These are phyloP conservation scores for Exserohilum turcica DNA, from an alignment of 2,329 filamentous ascomycete species.

Conservation along the genomic window DNA sequence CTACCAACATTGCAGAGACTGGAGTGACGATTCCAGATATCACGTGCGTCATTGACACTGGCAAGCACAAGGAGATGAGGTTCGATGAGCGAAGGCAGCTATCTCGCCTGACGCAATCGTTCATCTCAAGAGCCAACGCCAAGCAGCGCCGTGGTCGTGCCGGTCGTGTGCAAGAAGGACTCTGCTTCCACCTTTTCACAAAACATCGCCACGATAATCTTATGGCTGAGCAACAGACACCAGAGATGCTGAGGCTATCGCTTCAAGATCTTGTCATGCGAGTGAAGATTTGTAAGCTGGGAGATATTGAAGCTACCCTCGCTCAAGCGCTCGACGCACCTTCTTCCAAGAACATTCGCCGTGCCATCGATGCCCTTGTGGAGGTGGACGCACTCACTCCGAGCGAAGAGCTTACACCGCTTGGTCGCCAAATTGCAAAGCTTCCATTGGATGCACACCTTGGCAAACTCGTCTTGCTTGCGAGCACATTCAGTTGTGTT, in stretches of 20 bases:
- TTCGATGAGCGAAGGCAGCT: slow-evolving; percentile 93
- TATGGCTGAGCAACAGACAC: slow-evolving; percentile 91
- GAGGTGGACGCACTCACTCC: slow-evolving; percentile 88
- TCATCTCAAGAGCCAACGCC: slow-evolving; percentile 93
- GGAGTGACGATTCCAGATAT: slow-evolving; percentile 98
- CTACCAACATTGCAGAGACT: slow-evolving; percentile 97
- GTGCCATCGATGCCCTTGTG: slow-evolving; percentile 88
- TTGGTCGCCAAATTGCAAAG: slow-evolving; percentile 85
- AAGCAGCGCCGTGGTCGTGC: slow-evolving; percentile 93
- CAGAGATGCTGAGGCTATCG: slow-evolving; percentile 92
- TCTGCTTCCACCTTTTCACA: slow-evolving; percentile 96
- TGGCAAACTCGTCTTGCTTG: slow-evolving; percentile 88
- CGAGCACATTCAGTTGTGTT: slow-evolving; percentile 84
- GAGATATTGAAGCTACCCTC: slow-evolving; percentile 88
- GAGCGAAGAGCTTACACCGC: slow-evolving; percentile 80
- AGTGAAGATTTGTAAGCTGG: slow-evolving; percentile 96
- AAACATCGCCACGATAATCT: slow-evolving; percentile 81
- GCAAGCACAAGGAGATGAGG: slow-evolving; percentile 96
- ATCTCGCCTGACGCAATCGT: slow-evolving; percentile 88
- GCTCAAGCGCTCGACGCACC: slow-evolving; percentile 88
- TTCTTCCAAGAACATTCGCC: slow-evolving; percentile 86
- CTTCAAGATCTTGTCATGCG: slow-evolving; percentile 93
- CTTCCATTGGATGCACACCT: slow-evolving; percentile 92
- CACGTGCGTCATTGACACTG: slow-evolving; percentile 94
- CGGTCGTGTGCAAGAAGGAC: slow-evolving; percentile 89